Conservation (phyloP, 75 land plant species). For the Selaginella tamariscina region DNA sequence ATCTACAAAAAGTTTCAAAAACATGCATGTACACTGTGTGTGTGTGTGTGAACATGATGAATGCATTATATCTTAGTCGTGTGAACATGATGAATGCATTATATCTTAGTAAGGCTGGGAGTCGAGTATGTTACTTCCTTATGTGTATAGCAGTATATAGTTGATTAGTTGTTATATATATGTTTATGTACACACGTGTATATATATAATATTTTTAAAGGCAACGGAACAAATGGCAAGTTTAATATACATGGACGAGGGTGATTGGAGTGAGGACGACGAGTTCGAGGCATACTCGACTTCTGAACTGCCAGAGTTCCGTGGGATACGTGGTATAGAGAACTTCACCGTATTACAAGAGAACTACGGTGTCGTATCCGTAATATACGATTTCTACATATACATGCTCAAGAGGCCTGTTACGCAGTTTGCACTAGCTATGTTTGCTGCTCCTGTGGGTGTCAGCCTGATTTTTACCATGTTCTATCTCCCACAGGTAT, state of each 20-base stretch:
- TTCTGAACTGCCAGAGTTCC: conserved; percentile 32
- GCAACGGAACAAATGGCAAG: conserved; percentile 20
- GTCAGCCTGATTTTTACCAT: conserved; percentile 31
- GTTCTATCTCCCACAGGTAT: conserved; percentile 32
- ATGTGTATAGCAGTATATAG: no score
- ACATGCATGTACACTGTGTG: no score
- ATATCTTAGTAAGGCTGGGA: no score
- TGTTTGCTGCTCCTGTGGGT: conserved; percentile 31
- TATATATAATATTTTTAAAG: no score
- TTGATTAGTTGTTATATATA: no score
- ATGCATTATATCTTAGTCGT: no score
- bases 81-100: no score
- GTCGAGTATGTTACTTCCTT: no score
- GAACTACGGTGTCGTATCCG: conserved; percentile 24
- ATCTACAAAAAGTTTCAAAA: no score
- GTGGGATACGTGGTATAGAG: conserved; percentile 21
- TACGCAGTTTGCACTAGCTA: conserved; percentile 24
- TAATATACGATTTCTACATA: conserved; percentile 26
- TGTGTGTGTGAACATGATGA: no score
- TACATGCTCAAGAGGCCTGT: conserved; percentile 31
- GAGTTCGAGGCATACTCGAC: conserved; percentile 27
- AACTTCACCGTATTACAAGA: conserved; percentile 31
- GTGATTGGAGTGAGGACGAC: conserved; percentile 22
- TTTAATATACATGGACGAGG: conserved; percentile 15
- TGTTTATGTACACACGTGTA: no score